Base-by-base conservation (phyloP, 176 grass and related monocot species). In the Lolium multiflorum region DNA sequence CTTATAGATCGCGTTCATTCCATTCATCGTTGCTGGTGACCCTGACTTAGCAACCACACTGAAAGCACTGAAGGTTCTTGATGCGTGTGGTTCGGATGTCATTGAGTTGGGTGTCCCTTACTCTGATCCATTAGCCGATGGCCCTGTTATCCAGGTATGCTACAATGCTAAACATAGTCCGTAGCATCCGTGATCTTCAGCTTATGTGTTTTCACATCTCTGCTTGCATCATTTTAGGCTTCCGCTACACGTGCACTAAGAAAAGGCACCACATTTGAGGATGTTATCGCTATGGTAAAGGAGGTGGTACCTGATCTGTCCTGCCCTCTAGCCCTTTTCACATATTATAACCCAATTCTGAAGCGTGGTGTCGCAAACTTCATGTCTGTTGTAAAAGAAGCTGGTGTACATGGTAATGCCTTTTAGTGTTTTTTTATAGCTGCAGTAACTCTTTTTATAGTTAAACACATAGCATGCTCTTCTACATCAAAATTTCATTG, bases 21-120 rank as follows among this genome's bases (percentile, higher is more conserved):
- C 97, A 4, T 99, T 99, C 77, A 96, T 99, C 47, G 94, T 91
- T 47, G 97, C 97, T 37, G 97, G 97, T n/a, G 97, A 99, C 67
- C 94, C 97, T 71, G 97, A 99, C 83, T 22, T 99, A 68, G 71
- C 79, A 6, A 94, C 97, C 71, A 99, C 97, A 55, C 89, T 92
- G 1, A 91, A 94, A 86, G 97, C 97, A 17, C 21, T 99, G 48
- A 96, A 93, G 89, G 71, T 99, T 84, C 92, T 99, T 77, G 97
- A 99, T 64, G 89, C 87, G 14, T 99, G 94, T 48, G 97, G 97
- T 66, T 93, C 94, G 0, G 94, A 96, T 24, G 78, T 99, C 43
- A 99, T 99, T 17, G 97, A 99, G 87, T 85, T 99, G 90, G 97
- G 97, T 9, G 85, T 99, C 48, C 97, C 97, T 37, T 99, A 99